Evolutionary conservation across 352 stramenopile genomes (phyloP), one percentile per base, ranked within the genome.

Genomic region (Phytopythium sindhum): DNA sequence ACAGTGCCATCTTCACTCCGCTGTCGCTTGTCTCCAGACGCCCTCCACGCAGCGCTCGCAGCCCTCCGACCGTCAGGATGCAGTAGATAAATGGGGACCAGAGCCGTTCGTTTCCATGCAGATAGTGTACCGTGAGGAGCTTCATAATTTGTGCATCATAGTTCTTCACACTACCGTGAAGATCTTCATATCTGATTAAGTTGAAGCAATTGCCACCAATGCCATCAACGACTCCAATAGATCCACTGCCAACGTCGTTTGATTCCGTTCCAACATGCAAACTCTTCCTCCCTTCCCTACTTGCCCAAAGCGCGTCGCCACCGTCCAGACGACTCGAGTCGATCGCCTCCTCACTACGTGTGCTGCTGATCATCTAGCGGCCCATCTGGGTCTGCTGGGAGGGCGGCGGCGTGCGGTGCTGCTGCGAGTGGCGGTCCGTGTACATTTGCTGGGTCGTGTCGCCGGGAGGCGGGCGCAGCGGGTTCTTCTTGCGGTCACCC

Each of bases 1-100:
- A 80, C 10, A 82, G 41, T 11, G 11, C 15, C 45, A 52, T 50
- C 23, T 17, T 50, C 19, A 12, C 44, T 50, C 19, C 9, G 44
- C 19, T 9, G 19, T 50, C 44, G 44, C 44, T 50, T 50, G 17
- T 50, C 14, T 7, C 35, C n/a, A n/a, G n/a, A n/a, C n/a, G n/a
- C n/a, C n/a, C n/a, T n/a, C n/a, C n/a, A n/a, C n/a, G n/a, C n/a
- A n/a, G n/a, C n/a, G n/a, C n/a, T n/a, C n/a, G n/a, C n/a, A n/a
- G n/a, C n/a, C n/a, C n/a, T n/a, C 35, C 35, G 35, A 8, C 33
- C 33, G 5, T 11, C 33, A 39, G 33, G 33, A 37, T 5, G 33
- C 33, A n/a, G n/a, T n/a, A n/a, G n/a, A n/a, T n/a, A n/a, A n/a
- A n/a, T n/a, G n/a, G n/a, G n/a, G n/a, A n/a, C n/a, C n/a, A n/a